Evolutionary conservation across 1,284 basidiomycete species (phyloP).

Genomic region (Meripilus lineatus): DNA sequence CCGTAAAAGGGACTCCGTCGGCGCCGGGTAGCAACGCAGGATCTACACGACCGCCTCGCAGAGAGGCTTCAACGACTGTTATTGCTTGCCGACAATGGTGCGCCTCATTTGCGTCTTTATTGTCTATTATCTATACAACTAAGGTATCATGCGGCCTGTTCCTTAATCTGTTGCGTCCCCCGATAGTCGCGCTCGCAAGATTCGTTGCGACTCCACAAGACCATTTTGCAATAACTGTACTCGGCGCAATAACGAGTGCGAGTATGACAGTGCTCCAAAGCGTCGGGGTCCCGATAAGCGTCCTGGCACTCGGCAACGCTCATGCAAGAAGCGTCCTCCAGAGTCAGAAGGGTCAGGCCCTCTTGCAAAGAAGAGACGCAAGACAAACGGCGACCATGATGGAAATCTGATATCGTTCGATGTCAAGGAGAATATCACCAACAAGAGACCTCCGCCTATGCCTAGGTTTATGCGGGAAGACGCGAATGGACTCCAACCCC

Average conservation of each 20-base stretch:
- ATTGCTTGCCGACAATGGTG: slow-evolving; percentile 40
- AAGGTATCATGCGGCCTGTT: slow-evolving; percentile 6
- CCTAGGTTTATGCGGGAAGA: slow-evolving; percentile 22
- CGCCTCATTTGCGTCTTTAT: slow-evolving; percentile 12
- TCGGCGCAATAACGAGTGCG: slow-evolving; percentile 67
- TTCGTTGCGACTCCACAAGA: slow-evolving; percentile 76
- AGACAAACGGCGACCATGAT: slow-evolving; percentile 28
- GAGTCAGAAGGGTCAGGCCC: slow-evolving; percentile 44
- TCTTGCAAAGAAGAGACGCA: slow-evolving; percentile 56
- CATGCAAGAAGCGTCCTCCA: slow-evolving; percentile 69
- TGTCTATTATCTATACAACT: slow-evolving; percentile 8
- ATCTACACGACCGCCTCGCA: slow-evolving; percentile 36
- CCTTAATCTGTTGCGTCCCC: slow-evolving; percentile 30
- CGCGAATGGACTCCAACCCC: slow-evolving; percentile 19
- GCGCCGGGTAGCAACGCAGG: slow-evolving; percentile 21
- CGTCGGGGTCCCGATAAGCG: slow-evolving; percentile 78
- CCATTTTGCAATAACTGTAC: slow-evolving; percentile 75
- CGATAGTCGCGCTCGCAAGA: slow-evolving; percentile 69
- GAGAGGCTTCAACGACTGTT: slow-evolving; percentile 61
- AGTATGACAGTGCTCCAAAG: slow-evolving; percentile 74
- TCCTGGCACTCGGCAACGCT: slow-evolving; percentile 74
- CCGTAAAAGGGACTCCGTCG: slow-evolving; percentile 12
- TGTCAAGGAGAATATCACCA: slow-evolving; percentile 26
- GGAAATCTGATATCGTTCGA: slow-evolving; percentile 23
- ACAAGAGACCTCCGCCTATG: slow-evolving; percentile 19